Percentiles rank a stretch among this genome's conserved stretches.
phyloP scores from a whole-genome alignment of 108 stramenopile species.

The Cyclotella sp. region DNA sequence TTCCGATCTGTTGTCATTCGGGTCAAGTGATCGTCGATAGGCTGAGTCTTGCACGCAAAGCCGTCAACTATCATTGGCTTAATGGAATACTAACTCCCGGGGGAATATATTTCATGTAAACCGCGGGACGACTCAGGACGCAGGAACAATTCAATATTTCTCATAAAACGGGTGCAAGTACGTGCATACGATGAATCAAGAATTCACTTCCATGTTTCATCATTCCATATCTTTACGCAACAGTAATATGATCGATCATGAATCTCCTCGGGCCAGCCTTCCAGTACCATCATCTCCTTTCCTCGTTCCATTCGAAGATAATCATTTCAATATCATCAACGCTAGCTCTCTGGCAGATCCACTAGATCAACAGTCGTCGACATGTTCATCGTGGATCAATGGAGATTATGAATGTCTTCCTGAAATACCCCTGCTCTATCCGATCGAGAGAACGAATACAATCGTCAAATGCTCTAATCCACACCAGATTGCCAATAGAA shows the following conservation, averaged over 20 bases:
- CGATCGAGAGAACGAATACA: slow-evolving; percentile 30
- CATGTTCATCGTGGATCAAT: slow-evolving; percentile 17
- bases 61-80: too few relatives aligned
- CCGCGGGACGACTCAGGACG: background rate
- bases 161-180: too few relatives aligned
- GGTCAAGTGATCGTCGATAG: too few relatives aligned
- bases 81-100: background rate
- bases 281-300: too few relatives aligned
- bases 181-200: too few relatives aligned
- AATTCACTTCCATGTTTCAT: too few relatives aligned
- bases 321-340: background rate
- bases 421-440: slow-evolving; percentile 30
- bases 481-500: slow-evolving; percentile 15
- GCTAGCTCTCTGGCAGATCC: background rate
- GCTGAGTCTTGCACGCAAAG: too few relatives aligned
- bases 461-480: slow-evolving; percentile 31
- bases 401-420: slow-evolving; percentile 30
- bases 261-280: too few relatives aligned
- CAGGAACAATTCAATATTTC: background rate
- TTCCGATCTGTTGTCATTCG: too few relatives aligned
- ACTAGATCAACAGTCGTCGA: background rate
- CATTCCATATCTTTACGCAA: too few relatives aligned
- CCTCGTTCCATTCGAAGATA: background rate
- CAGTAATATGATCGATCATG: too few relatives aligned
- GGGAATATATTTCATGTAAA: slow-evolving; percentile 9